These are phyloP conservation scores for Neolentinus lepideus DNA, from an alignment of 1,284 basidiomycete genomes.

Conservation along the genomic window DNA sequence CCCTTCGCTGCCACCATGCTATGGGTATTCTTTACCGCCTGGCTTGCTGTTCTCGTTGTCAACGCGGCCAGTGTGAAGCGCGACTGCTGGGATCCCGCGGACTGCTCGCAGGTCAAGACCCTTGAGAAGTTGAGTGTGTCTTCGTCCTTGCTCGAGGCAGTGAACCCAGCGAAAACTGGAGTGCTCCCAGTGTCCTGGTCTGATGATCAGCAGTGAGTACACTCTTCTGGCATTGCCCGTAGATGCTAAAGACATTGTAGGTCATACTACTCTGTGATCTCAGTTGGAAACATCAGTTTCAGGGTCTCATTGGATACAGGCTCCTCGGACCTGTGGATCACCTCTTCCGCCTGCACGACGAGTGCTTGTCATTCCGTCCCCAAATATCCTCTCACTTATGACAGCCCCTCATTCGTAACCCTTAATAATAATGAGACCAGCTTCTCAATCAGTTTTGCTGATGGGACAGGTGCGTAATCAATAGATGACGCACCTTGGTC, in stretches of 20 bases:
- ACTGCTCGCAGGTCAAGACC: not conserved
- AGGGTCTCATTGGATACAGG: constrained; percentile 70
- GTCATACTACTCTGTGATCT: constrained; percentile 58
- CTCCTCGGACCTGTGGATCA: constrained; percentile 69
- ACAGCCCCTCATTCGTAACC: constrained; percentile 54
- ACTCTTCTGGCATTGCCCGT: not conserved
- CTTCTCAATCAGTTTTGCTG: constrained; percentile 57
- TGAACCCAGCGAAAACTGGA: constrained; percentile 14
- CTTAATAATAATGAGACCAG: constrained; percentile 52
- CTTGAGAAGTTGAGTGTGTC: not conserved
- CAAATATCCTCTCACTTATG: constrained; percentile 57
- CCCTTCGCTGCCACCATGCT: not conserved
- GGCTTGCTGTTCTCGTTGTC: not conserved
- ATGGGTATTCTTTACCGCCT: not conserved
- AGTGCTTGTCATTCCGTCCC: constrained; percentile 47
- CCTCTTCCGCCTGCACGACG: constrained; percentile 56
- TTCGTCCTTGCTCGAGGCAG: not conserved
- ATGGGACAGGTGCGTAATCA: constrained; percentile 49
- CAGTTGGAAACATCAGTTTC: constrained; percentile 54
- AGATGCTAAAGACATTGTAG: constrained; percentile 25
- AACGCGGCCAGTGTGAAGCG: not conserved
- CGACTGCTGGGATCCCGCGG: not conserved
- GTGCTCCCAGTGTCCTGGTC: constrained; percentile 34
- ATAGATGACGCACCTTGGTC: constrained; percentile 6
- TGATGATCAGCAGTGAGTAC: constrained; percentile 39